Evolutionary conservation across 2,329 filamentous ascomycete species (phyloP).

Genomic region (Podosphaera xanthii): DNA sequence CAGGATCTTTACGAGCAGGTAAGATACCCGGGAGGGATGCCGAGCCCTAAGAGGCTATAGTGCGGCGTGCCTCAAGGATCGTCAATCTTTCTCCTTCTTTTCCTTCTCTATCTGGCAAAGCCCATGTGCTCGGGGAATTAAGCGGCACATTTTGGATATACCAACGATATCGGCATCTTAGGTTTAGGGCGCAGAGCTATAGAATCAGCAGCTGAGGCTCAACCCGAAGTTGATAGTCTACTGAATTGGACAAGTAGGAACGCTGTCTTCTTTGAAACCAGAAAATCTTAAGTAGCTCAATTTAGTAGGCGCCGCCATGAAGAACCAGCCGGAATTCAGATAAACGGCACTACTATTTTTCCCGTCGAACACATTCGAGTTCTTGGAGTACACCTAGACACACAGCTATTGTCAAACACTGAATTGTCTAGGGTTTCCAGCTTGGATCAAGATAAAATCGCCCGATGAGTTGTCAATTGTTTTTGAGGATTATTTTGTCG

Average conservation of each 20-base stretch:
- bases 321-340: neutral
- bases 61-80: neutral
- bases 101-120: neutral
- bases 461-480: too few species aligned
- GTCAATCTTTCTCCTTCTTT: neutral
- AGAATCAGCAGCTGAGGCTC: neutral
- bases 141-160: neutral
- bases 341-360: neutral
- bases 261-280: neutral
- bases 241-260: neutral
- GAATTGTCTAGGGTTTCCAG: too few species aligned
- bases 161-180: neutral
- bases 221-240: neutral
- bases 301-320: neutral
- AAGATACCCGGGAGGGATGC: neutral
- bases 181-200: neutral
- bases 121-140: neutral
- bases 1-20: neutral
- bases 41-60: neutral
- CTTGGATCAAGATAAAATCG: too few species aligned
- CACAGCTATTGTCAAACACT: neutral
- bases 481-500: too few species aligned
- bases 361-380: neutral
- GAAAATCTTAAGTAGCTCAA: neutral
- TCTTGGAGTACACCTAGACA: neutral